Conservation (phyloP, 2,329 filamentous ascomycete species). For the Pseudogymnoascus sp. region DNA sequence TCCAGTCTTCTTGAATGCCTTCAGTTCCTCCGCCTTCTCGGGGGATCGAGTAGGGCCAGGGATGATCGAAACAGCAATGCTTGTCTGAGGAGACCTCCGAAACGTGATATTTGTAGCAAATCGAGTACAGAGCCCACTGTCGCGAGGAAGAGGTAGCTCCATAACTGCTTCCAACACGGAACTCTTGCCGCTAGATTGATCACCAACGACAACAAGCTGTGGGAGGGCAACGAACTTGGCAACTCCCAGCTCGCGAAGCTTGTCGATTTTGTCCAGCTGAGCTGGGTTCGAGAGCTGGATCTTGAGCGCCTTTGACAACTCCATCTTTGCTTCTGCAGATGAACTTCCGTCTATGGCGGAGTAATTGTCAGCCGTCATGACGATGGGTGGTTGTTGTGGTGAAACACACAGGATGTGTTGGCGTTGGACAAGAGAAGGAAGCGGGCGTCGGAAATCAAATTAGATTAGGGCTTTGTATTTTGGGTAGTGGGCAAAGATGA, state of each 20-base stretch:
- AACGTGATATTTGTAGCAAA: constrained; percentile 35
- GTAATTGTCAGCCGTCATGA: not conserved
- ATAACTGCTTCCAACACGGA: constrained; percentile 29
- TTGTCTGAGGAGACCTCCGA: constrained; percentile 18
- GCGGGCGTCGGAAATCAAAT: not conserved
- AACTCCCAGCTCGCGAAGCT: constrained; percentile 16
- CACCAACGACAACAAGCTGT: constrained; percentile 31
- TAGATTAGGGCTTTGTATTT: not conserved
- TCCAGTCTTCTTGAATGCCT: constrained; percentile 5
- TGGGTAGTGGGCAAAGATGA: not conserved
- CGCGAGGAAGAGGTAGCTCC: constrained; percentile 31
- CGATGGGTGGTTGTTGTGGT: not conserved
- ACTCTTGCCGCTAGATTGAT: constrained; percentile 32
- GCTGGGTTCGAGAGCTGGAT: not conserved
- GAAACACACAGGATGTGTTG: not conserved
- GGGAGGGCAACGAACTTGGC: constrained; percentile 16
- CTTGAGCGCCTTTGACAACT: not conserved
- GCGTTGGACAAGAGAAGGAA: not conserved
- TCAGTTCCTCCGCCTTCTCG: not conserved
- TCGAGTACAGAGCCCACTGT: constrained; percentile 32
- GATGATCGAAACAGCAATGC: constrained; percentile 21
- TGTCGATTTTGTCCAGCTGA: constrained; percentile 16
- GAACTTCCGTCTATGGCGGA: not conserved
- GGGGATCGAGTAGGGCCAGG: not conserved
- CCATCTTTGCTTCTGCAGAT: not conserved